phyloP scores from a whole-genome alignment of 202 grass and related monocot species.

The Brachypodium distachyon region DNA sequence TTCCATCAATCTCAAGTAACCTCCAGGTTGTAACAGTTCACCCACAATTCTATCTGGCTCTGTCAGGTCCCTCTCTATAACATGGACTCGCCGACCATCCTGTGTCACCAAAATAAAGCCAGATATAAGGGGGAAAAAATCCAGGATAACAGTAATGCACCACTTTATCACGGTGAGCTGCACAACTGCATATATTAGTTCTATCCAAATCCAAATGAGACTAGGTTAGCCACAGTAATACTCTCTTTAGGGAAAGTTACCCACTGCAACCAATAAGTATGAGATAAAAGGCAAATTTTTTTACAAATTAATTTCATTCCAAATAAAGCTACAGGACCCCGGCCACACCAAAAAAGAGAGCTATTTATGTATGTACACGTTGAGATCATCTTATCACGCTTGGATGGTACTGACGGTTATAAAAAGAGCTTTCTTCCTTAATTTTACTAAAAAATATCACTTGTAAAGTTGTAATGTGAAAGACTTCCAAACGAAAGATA shows the following conservation, averaged over 20 bases:
- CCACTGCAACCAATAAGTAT: background rate
- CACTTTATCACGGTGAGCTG: background rate
- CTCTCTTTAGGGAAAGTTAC: background rate
- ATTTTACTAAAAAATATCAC: background rate
- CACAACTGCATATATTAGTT: background rate
- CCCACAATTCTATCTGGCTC: constrained; percentile 97
- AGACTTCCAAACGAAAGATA: background rate
- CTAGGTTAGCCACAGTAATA: background rate
- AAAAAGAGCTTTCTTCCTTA: background rate
- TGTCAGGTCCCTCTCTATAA: constrained; percentile 94
- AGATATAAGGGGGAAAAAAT: background rate
- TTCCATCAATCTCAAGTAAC: constrained; percentile 88
- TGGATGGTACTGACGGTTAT: background rate
- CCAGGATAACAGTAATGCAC: background rate
- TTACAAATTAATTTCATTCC: background rate
- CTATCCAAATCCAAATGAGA: background rate
- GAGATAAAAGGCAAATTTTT: background rate
- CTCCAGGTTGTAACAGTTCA: constrained; percentile 91
- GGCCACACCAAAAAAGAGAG: no score
- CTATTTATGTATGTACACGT: background rate
- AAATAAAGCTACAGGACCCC: background rate
- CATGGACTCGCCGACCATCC: constrained; percentile 80
- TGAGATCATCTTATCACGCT: background rate
- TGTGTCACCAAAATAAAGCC: constrained; percentile 33
- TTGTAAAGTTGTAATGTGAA: background rate